Conservation (phyloP, 176 grass and related monocot species). For the Miscanthus lutarioriparius region DNA sequence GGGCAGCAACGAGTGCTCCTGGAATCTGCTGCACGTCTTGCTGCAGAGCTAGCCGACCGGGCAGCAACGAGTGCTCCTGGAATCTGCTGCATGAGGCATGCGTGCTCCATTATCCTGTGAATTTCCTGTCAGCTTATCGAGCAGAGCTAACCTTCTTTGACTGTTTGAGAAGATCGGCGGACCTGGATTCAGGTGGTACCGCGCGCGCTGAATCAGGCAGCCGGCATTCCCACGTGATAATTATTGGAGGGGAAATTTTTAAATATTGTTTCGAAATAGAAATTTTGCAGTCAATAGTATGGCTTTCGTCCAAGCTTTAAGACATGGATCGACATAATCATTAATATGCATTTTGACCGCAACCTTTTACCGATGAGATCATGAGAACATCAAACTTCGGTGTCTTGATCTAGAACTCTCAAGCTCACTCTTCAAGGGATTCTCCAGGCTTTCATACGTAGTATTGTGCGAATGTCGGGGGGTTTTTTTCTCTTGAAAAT, state of each 20-base stretch:
- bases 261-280: neutral
- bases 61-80: conserved; percentile 20
- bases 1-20: conserved; percentile 25
- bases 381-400: no score
- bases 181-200: neutral
- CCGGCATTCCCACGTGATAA: conserved; percentile 23
- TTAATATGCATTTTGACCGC: no score
- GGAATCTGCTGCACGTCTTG: conserved; percentile 29
- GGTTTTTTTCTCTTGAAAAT: no score
- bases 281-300: neutral
- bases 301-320: neutral
- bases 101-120: neutral
- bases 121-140: neutral
- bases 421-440: neutral
- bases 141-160: neutral
- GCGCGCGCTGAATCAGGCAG: neutral
- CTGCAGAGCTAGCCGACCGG: conserved; percentile 30
- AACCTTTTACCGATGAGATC: no score
- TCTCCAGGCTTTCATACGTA: no score
- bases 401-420: neutral
- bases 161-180: neutral
- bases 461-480: no score
- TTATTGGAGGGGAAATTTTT: neutral
- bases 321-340: neutral
- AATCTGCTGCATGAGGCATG: conserved; percentile 5